Conservation (phyloP, 2,329 filamentous ascomycete species). For the Lasiodiplodia sp. region DNA sequence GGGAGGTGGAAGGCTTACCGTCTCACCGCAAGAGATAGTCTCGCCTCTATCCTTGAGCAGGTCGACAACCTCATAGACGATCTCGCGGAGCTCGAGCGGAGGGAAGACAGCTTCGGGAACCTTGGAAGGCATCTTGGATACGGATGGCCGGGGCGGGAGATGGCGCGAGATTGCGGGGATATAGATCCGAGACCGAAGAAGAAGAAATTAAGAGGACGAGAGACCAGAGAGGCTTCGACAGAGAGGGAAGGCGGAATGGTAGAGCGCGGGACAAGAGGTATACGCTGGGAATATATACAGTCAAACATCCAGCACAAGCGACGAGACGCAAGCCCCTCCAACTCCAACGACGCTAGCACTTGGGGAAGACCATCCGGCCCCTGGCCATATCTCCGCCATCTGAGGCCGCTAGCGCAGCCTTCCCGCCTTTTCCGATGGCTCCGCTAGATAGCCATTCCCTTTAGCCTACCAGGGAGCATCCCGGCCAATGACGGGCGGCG, state of each 20-base stretch:
- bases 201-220: not conserved
- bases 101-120: not conserved
- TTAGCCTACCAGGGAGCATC: constrained; percentile 8
- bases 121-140: constrained; percentile 13
- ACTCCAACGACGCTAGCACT: constrained; percentile 14
- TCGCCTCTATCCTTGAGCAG: constrained; percentile 64
- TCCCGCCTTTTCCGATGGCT: constrained; percentile 22
- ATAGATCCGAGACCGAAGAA: not conserved
- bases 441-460: constrained; percentile 10
- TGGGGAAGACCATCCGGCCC: constrained; percentile 16
- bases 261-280: not conserved
- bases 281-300: constrained; percentile 9
- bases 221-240: not conserved
- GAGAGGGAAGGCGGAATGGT: not conserved
- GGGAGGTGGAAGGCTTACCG: constrained; percentile 47
- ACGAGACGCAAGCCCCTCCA: not conserved
- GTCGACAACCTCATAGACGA: constrained; percentile 58
- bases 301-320: not conserved
- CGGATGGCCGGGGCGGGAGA: not conserved
- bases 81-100: constrained; percentile 42
- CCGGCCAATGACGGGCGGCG: not conserved
- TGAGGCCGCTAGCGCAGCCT: constrained; percentile 27
- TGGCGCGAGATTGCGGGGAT: not conserved
- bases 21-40: constrained; percentile 68
- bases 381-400: constrained; percentile 26